These are phyloP conservation scores for Naegleria fowleri DNA, from an alignment of 208 protist species.

Conservation along the genomic window DNA sequence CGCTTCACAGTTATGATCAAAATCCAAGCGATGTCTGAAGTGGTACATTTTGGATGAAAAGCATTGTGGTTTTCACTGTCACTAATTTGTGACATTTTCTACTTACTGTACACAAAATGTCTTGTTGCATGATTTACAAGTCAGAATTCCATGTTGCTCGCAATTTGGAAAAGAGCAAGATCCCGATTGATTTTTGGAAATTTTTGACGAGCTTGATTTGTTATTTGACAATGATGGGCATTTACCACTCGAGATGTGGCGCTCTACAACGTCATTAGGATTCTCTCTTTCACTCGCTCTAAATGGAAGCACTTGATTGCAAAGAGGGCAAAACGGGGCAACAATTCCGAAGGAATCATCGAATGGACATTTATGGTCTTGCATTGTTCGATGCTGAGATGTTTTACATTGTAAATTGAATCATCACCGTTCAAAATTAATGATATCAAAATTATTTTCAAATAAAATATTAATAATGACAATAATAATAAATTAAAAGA, in stretches of 20 bases:
- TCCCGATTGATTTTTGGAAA: background rate
- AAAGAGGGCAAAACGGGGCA: background rate
- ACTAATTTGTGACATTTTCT: no score
- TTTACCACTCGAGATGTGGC: background rate
- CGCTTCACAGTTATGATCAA: background rate
- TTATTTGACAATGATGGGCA: background rate
- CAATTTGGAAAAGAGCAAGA: background rate
- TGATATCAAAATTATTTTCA: background rate
- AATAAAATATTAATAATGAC: no score
- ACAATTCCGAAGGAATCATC: background rate
- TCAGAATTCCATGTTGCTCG: background rate
- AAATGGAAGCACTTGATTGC: background rate
- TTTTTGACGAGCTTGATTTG: background rate
- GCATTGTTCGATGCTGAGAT: background rate
- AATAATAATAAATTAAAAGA: no score
- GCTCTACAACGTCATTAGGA: background rate
- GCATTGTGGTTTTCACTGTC: no score
- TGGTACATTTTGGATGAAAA: no score
- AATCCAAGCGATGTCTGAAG: background rate
- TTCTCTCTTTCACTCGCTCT: background rate
- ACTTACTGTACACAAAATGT: slow-evolving; percentile 12
- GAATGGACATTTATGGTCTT: background rate
- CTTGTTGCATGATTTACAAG: background rate
- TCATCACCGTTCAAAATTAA: background rate
- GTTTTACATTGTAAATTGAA: background rate